phyloP scores from a whole-genome alignment of 1,284 basidiomycete genomes.

The Apiotrichum laibachii region DNA sequence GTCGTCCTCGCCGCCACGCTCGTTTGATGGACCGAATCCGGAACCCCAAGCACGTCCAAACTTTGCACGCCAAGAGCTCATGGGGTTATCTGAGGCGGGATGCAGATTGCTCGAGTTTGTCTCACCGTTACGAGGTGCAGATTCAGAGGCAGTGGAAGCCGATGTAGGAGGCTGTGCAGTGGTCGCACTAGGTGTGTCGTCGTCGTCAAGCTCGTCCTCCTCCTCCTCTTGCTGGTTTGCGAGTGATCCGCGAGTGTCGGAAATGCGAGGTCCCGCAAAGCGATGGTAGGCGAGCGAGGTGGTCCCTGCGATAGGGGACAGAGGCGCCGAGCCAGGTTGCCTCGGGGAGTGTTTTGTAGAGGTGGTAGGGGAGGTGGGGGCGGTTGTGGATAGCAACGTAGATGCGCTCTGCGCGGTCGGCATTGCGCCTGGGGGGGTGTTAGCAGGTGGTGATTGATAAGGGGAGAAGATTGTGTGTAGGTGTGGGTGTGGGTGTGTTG shows the following conservation, averaged over 20 bases:
- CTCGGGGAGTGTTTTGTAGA: constrained; percentile 17
- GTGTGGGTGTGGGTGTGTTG: neutral
- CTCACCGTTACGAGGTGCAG: neutral
- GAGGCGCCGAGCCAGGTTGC: constrained; percentile 13
- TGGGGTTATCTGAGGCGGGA: constrained; percentile 3
- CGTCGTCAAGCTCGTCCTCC: constrained; percentile 20
- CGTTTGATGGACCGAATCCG: constrained; percentile 39
- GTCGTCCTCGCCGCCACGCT: constrained; percentile 33
- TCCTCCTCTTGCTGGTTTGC: constrained; percentile 18
- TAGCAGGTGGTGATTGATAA: neutral
- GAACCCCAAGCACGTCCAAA: constrained; percentile 24
- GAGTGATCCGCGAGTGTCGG: constrained; percentile 19
- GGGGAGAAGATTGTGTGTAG: no score
- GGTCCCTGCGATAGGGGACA: constrained; percentile 15
- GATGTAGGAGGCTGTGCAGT: neutral
- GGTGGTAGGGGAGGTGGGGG: constrained; percentile 8
- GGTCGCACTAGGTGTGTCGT: constrained; percentile 9
- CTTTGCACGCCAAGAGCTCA: constrained; percentile 25
- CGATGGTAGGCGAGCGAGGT: constrained; percentile 11
- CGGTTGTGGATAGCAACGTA: constrained; percentile 3
- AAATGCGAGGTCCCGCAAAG: constrained; percentile 17
- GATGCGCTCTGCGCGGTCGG: constrained; percentile 15
- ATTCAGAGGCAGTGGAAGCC: neutral
- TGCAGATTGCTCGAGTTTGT: neutral
- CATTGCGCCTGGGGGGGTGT: constrained; percentile 13